Evolutionary conservation across 163 green algal species (phyloP).

Genomic region (Chlorella variabilis): DNA sequence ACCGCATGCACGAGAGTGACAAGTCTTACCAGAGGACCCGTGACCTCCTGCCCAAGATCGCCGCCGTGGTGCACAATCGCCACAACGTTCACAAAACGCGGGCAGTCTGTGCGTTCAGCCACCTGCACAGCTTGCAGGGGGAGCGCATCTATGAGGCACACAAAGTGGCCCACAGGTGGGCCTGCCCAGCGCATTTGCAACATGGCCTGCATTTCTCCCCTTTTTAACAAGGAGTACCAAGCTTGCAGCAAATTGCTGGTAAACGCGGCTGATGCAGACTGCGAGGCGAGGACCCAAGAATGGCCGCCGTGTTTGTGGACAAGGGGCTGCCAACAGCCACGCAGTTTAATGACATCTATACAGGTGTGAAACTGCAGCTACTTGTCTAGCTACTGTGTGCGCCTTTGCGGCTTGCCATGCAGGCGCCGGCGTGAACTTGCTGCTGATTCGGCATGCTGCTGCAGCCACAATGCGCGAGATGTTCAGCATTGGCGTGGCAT

Average conservation of each 20-base stretch:
- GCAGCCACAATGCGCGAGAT: constrained; percentile 19
- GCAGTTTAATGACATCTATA: not conserved
- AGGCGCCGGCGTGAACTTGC: not conserved
- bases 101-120: not conserved
- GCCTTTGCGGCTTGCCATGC: not conserved
- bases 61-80: constrained; percentile 3
- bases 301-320: constrained; percentile 28
- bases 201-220: no score
- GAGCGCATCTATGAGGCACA: not conserved
- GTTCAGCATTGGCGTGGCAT: constrained; percentile 1
- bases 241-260: no score
- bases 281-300: no score
- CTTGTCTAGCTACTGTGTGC: not conserved
- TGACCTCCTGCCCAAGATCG: not conserved
- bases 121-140: not conserved
- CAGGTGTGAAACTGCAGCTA: not conserved
- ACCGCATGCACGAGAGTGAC: not conserved
- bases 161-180: not conserved
- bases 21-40: no score
- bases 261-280: no score
- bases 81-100: not conserved
- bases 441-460: not conserved
- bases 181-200: no score
- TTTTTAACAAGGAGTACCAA: no score
- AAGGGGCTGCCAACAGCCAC: not conserved